These are phyloP conservation scores for Domatiomyces catenatus DNA, from an alignment of 2,329 filamentous ascomycete genomes.

Conservation along the genomic window DNA sequence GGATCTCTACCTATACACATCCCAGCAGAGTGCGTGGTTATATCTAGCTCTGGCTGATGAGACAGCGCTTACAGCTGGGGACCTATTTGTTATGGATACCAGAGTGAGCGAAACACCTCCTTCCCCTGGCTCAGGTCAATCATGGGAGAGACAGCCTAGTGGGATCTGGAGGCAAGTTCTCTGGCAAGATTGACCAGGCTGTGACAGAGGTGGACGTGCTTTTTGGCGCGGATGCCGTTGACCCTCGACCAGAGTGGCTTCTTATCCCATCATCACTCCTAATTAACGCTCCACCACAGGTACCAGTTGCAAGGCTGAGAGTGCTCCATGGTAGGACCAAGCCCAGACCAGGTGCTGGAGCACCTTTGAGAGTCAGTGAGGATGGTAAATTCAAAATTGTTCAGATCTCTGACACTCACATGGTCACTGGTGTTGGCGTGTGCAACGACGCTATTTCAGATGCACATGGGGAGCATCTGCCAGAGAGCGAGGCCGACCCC, in stretches of 20 bases:
- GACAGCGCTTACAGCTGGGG: slow-evolving; percentile 7
- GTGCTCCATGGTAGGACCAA: too few relatives aligned
- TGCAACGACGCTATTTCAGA: too few relatives aligned
- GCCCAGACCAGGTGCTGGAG: too few relatives aligned
- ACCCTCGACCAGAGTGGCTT: slow-evolving; percentile 22
- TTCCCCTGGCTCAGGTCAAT: slow-evolving; percentile 5
- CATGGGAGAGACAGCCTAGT: slow-evolving; percentile 20
- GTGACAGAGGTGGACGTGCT: slow-evolving; percentile 6
- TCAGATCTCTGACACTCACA: too few relatives aligned
- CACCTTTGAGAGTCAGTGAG: too few relatives aligned
- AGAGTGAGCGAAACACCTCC: slow-evolving; percentile 5
- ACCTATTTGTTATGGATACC: slow-evolving; percentile 10
- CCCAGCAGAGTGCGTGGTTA: slow-evolving; percentile 5
- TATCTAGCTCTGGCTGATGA: slow-evolving; percentile 13
- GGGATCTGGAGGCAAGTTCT: slow-evolving; percentile 19
- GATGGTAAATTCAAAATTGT: too few relatives aligned
- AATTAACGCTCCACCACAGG: slow-evolving; percentile 20
- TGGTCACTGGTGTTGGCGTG: too few relatives aligned
- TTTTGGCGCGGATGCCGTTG: slow-evolving; percentile 19
- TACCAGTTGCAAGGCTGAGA: slow-evolving; percentile 25
- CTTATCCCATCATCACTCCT: slow-evolving; percentile 24
- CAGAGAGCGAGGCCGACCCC: too few relatives aligned
- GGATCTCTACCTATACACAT: slow-evolving; percentile 5
- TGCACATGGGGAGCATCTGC: too few relatives aligned
- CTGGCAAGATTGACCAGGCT: slow-evolving; percentile 11